Conservation (phyloP, 306 rosid species). For the Mimosa bimucronata region DNA sequence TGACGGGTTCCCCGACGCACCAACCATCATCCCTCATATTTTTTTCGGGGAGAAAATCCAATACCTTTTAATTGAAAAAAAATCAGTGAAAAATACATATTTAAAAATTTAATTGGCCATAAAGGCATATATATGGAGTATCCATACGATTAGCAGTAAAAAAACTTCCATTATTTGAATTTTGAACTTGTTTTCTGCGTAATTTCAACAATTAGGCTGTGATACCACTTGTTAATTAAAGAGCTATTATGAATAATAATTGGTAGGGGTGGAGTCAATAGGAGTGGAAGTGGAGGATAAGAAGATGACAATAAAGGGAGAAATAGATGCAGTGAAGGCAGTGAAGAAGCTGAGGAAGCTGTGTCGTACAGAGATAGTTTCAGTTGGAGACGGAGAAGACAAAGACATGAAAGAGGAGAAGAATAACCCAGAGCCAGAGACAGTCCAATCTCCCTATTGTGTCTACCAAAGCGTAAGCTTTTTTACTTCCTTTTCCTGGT, state of each 20-base stretch:
- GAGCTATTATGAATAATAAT: too few species aligned
- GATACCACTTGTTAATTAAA: not conserved
- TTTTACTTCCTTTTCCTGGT: not conserved
- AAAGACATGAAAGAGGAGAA: too few species aligned
- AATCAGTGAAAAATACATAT: too few species aligned
- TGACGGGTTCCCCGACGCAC: too few species aligned
- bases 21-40: too few species aligned
- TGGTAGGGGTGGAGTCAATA: not conserved
- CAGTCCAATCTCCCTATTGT: not conserved
- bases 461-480: not conserved
- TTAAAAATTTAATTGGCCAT: too few species aligned
- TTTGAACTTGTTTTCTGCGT: not conserved
- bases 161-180: too few species aligned
- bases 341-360: not conserved
- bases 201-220: not conserved
- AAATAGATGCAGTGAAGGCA: not conserved
- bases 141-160: too few species aligned
- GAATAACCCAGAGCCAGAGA: too few species aligned
- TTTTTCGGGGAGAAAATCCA: too few species aligned
- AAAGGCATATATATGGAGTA: too few species aligned
- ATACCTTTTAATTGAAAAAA: too few species aligned
- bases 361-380: not conserved
- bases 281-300: not conserved
- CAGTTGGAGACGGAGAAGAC: not conserved
- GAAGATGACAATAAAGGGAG: not conserved